phyloP scores from a whole-genome alignment of 2,329 filamentous ascomycete genomes.

The Cyphellophora attinorum region DNA sequence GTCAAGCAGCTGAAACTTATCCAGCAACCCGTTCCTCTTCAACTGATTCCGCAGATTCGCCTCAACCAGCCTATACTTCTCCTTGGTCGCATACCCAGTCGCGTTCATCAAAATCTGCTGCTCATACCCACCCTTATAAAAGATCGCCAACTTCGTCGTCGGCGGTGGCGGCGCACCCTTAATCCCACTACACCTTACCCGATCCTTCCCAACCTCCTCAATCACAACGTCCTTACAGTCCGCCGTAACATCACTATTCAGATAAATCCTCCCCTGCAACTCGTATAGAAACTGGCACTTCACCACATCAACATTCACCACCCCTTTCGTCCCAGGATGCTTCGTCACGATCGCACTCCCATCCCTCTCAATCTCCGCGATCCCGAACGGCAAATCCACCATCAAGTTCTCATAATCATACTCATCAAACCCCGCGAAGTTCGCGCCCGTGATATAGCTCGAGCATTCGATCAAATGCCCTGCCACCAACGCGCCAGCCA shows the following conservation, averaged over 20 bases:
- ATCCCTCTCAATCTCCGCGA: slow-evolving; percentile 38
- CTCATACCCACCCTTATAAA: slow-evolving; percentile 40
- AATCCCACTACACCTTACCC: slow-evolving; percentile 27
- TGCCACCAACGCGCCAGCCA: slow-evolving; percentile 43
- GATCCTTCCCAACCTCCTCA: slow-evolving; percentile 25
- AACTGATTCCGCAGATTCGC: slow-evolving; percentile 36
- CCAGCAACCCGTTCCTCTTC: slow-evolving; percentile 24
- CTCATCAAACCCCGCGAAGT: slow-evolving; percentile 44
- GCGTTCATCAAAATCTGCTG: slow-evolving; percentile 36
- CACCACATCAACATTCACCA: slow-evolving; percentile 33
- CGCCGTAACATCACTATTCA: slow-evolving; percentile 38
- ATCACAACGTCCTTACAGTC: slow-evolving; percentile 28
- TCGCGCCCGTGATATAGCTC: slow-evolving; percentile 44
- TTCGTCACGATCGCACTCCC: slow-evolving; percentile 41
- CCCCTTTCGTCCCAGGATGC: slow-evolving; percentile 34
- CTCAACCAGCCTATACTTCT: slow-evolving; percentile 43
- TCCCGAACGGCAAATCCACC: slow-evolving; percentile 37
- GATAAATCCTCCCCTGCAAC: slow-evolving; percentile 38
- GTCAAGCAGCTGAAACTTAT: slow-evolving; percentile 41
- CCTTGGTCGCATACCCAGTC: slow-evolving; percentile 36
- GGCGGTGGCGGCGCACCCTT: slow-evolving; percentile 36
- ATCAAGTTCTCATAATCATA: slow-evolving; percentile 26
- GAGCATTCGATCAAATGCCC: slow-evolving; percentile 47
- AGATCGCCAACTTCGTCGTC: slow-evolving; percentile 44
- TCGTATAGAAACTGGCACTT: slow-evolving; percentile 42